These are phyloP conservation scores for Ascochyta rabiei DNA, from an alignment of 2,329 filamentous ascomycete species.

Conservation along the genomic window DNA sequence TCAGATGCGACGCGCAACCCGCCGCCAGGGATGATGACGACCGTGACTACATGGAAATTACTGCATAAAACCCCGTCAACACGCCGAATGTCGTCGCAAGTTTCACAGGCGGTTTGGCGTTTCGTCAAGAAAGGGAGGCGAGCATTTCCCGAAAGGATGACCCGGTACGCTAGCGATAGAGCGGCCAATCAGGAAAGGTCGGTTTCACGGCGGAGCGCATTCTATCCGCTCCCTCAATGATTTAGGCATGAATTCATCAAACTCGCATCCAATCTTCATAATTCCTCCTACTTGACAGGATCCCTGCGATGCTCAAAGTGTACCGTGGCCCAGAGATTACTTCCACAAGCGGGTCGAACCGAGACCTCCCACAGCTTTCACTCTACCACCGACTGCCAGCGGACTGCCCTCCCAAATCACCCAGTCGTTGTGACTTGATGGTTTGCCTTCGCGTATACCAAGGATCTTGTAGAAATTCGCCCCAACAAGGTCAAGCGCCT, in stretches of 20 bases:
- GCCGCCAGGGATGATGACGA: slow-evolving; percentile 7
- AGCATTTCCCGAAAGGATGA: slow-evolving; percentile 9
- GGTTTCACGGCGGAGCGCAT: slow-evolving; percentile 9
- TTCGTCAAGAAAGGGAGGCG: slow-evolving; percentile 9
- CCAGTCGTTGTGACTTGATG: slow-evolving; percentile 55
- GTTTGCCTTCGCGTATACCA: slow-evolving; percentile 49
- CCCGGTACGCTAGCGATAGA: slow-evolving; percentile 10
- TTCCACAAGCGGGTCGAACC: slow-evolving; percentile 16
- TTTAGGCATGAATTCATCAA: slow-evolving; percentile 5
- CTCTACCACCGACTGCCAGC: slow-evolving; percentile 62
- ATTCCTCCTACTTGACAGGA: neutral
- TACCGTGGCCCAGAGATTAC: neutral
- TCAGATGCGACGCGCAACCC: slow-evolving; percentile 5
- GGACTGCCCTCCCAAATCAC: slow-evolving; percentile 69
- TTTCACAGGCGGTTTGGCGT: slow-evolving; percentile 14
- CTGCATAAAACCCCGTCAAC: slow-evolving; percentile 14
- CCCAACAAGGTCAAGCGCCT: slow-evolving; percentile 64
- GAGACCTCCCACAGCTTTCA: slow-evolving; percentile 43
- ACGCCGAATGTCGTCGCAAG: slow-evolving; percentile 4
- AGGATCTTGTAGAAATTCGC: slow-evolving; percentile 64
- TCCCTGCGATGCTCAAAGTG: slow-evolving; percentile 1
- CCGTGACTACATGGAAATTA: slow-evolving; percentile 6
- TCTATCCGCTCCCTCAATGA: slow-evolving; percentile 1
- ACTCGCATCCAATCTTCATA: slow-evolving; percentile 5
- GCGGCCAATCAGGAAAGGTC: slow-evolving; percentile 8